Base-by-base conservation (phyloP, 2,329 filamentous ascomycete species). In the Paraphaeosphaeria sporulosa region DNA sequence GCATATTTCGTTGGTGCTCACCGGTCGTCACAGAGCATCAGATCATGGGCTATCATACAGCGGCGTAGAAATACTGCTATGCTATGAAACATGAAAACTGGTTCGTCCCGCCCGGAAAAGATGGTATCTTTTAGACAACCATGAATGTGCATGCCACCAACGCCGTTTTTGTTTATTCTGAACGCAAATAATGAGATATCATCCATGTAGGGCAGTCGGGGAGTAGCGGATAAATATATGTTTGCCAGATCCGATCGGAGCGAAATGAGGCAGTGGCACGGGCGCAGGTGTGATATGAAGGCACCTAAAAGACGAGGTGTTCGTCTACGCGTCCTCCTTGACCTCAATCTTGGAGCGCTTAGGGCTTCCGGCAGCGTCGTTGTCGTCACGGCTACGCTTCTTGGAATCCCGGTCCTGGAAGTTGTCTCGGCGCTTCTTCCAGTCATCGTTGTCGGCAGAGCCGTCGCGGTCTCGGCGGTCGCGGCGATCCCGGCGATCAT, bases 301-400 rank as follows among this genome's bases (percentile, higher is more conserved):
- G 15, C 44, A 17, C 93, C 56, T 97, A 97, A 84, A 7, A 70
- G 48, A 50, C 44, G 42, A 50, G 23, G 51, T 42, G 6, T 19
- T 12, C 34, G 19, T 59, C 56, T 66, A 74, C 50, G 68, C 71
- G 48, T 76, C 74, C 59, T 75, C 67, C 69, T 73, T 74, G 64
- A 76, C 70, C 66, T 71, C 69, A n/a, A 76, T 43, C 71, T 76
- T 76, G 59, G 63, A 63, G 66, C 75, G 75, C 73, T 76, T 76
- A 48, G 67, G 57, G 55, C 58, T 64, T 34, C 60, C 62, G 3
- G 63, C 62, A 42, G 71, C 70, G 5, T 68, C 67, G 38, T 71
- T 72, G 68, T 69, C 67, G 38, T 71, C 73, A 68, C 51, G 51
- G 25, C 74, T 75, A 69, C 73, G 73, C 70, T 76, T 76, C 65